phyloP scores from a whole-genome alignment of 345 rosid genomes.

The Aegle marmelos region DNA sequence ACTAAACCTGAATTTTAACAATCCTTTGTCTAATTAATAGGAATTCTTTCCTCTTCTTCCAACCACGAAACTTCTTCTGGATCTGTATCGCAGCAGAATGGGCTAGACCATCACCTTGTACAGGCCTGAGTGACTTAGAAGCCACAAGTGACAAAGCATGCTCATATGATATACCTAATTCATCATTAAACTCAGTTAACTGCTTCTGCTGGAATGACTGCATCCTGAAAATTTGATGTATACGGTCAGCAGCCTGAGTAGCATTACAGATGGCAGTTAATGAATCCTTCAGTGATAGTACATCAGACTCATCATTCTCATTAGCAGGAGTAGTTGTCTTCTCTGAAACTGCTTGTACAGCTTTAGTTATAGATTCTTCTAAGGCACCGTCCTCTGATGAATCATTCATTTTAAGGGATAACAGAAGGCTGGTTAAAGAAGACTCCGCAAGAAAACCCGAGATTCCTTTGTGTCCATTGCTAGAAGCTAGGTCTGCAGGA shows the following conservation, averaged over 20 bases:
- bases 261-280: slow-evolving; percentile 84
- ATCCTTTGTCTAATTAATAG: slow-evolving; percentile 74
- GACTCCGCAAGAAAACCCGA: slow-evolving; percentile 94
- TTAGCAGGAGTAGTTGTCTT: slow-evolving; percentile 56
- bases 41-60: slow-evolving; percentile 86
- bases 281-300: slow-evolving; percentile 76
- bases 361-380: slow-evolving; percentile 37
- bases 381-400: slow-evolving; percentile 37
- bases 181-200: slow-evolving; percentile 39
- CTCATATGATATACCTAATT: slow-evolving; percentile 41
- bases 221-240: slow-evolving; percentile 78
- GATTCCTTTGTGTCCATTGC: slow-evolving; percentile 84
- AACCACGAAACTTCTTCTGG: slow-evolving; percentile 88
- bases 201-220: slow-evolving; percentile 82
- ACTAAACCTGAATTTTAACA: slow-evolving; percentile 81
- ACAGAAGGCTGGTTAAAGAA: slow-evolving; percentile 64
- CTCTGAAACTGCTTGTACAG: slow-evolving; percentile 64
- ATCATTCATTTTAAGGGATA: slow-evolving; percentile 58
- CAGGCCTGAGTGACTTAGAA: slow-evolving; percentile 39
- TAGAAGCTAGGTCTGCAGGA: slow-evolving; percentile 90
- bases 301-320: slow-evolving; percentile 54
- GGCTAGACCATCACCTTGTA: slow-evolving; percentile 39
- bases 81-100: slow-evolving; percentile 78
- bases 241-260: slow-evolving; percentile 88
- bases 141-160: slow-evolving; percentile 55